Base-by-base conservation (phyloP, 2,329 filamentous ascomycete genomes). In the Helicocarpus griseus region DNA sequence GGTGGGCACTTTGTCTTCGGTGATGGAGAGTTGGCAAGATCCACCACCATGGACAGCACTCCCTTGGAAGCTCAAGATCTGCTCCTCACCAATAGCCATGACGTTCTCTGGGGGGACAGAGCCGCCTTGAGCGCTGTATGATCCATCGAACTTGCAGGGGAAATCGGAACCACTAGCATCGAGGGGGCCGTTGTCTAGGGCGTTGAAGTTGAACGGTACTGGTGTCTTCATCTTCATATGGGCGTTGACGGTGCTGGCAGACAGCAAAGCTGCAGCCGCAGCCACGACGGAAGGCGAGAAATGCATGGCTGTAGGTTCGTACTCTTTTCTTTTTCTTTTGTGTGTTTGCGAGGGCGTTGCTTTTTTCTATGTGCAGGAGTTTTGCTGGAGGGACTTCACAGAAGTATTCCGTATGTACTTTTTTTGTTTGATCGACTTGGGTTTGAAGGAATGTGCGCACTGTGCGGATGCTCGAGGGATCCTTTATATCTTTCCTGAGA, bases 21-120 rank as follows among this genome's bases (percentile, higher is more conserved):
- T 93, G 60, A 98, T 73, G 7, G 85, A 86, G 52, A 97, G 72
- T 62, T 98, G 93, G 73, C 93, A 97, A 0, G 88, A 94, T 0
- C 93, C 93, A 50, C 93, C 93, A 17, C 90, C 90, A 60, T 98
- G 93, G 0, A 84, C 81, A 2, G 89, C 90, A 46, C 76, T 73
- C 33, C 89, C 90, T 0, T 71, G 71, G 68, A 95, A 87, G 0
- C 70, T 67, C 1, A 96, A 75, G 0, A 72, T 65, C 60, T 86
- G 80, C 0, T 67, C 57, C 5, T 79, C 77, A 3, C 88, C 88
- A 13, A 85, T 76, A 0, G 76, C 71, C 68, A 86, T 87, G 1
- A 73, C 64, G 59, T 87, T 88, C 49, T 64, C 61, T n/a, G 44
- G 19, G 13, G 44, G 44, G 1, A 47, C 44, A 22, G 11, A 1